Base-by-base conservation (phyloP, 768 basidiomycete species). In the Mycena vitilis region DNA sequence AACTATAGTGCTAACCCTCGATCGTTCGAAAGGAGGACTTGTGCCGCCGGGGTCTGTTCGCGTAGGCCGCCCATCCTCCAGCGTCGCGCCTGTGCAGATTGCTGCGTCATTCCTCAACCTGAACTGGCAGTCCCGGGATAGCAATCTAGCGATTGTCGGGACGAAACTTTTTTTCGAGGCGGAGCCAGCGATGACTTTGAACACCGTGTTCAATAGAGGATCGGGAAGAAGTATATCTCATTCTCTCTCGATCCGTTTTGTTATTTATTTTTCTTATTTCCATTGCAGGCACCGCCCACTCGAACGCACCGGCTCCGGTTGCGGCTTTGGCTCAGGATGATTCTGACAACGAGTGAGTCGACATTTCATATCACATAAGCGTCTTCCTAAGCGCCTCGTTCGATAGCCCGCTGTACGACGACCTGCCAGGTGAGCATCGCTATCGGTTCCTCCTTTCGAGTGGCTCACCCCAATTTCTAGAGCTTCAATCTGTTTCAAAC, bases 141-240 rank as follows among this genome's bases (percentile, higher is more conserved):
- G 61, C 34, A 52, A 52, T 23, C 53, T 63, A 20, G 10, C 34
- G 2, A 63, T 63, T 22, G 18, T 25, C 0, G 51, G 23, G 4
- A 63, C 61, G n/a, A 63, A 55, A 13, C 42, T 63, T 5, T 63
- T 45, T 52, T 63, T 63, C 42, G 13, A 22, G 15, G 61, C 61
- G 40, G 37, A 18, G 25, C 60, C 60, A 1, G 4, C 6, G 52
- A 53, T 34, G 16, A 12, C 16, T 16, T 30, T 53, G 30, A 34
- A 53, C 20, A 47, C 18, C 15, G 45, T 47, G 8, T 47, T 47
- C 20, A 8, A 8, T 18, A 47, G 45, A 18, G 40, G 16, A 42
- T 42, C 40, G 12, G 40, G 40, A 9, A 42, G 40, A 42, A 4
- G 40, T 42, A 42, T 8, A 9, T 42, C 10, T 11, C 40, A 16